A percentile compares a stretch with the other conserved stretches of the same genome.
Conservation (phyloP, 176 grass and related monocot genomes). For the Eleusine indica region DNA sequence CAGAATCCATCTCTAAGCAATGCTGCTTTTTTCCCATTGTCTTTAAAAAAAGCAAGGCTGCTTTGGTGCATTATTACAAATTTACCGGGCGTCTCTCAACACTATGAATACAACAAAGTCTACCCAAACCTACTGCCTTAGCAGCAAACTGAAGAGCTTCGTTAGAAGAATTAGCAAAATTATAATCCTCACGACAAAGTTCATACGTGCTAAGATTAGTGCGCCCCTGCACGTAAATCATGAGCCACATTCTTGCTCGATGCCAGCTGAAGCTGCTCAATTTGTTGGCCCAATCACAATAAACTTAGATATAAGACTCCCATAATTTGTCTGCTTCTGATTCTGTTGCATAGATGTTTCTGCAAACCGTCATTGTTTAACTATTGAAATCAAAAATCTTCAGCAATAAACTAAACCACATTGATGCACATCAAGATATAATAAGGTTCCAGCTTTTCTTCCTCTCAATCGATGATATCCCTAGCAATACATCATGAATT, state of each 20-base stretch:
- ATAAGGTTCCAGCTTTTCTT: conserved; percentile 91
- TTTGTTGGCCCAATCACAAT: conserved; percentile 63
- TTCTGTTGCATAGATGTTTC: not conserved
- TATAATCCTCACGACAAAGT: not conserved
- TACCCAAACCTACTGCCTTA: conserved; percentile 27
- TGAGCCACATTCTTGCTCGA: conserved; percentile 5
- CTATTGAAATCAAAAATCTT: conserved; percentile 11
- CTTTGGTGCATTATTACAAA: conserved; percentile 27
- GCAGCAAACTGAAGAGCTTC: conserved; percentile 20
- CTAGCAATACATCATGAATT: conserved; percentile 46
- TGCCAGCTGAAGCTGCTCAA: conserved; percentile 56
- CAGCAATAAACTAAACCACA: conserved; percentile 35
- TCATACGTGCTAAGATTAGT: not conserved
- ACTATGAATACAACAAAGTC: conserved; percentile 12
- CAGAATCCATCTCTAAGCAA: not conserved
- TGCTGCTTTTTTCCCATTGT: too few relatives aligned
- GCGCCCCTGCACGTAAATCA: conserved; percentile 18
- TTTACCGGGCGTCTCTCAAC: not conserved
- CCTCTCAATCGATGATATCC: conserved; percentile 88
- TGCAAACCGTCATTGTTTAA: conserved; percentile 21
- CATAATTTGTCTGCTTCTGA: conserved; percentile 9
- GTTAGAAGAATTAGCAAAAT: conserved; percentile 29
- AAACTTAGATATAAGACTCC: not conserved
- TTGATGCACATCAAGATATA: conserved; percentile 79
- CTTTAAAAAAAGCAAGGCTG: not conserved